Base-by-base conservation (phyloP, 345 rosid genomes). In the Sisymbrium irio region DNA sequence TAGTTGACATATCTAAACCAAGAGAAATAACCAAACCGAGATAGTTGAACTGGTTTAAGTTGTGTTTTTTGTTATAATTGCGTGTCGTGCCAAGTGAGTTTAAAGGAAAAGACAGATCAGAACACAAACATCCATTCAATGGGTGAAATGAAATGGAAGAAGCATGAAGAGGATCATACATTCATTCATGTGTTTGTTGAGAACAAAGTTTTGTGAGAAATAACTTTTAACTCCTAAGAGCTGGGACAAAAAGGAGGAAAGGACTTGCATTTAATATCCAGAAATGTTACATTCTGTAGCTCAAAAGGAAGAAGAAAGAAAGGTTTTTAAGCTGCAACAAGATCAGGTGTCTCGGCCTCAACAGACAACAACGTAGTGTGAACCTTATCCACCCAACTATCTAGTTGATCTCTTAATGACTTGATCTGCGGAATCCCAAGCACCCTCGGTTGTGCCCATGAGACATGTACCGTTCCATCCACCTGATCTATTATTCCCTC, bases 371-470 rank as follows among this genome's bases (percentile, higher is more conserved):
- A 77, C 0, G 99, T 90, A 0, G 85, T 78, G 82, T 78, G 97
- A 35, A 95, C 99, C 81, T 89, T 92, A 59, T 66, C 96, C 58
- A 89, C 70, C 98, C 99, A 95, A 66, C 58, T 76, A 69, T 95
- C 90, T 76, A 95, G 79, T 60, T 91, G 96, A 72, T 92, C 96
- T 19, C 88, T 83, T 85, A 95, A 80, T 57, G 96, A 90, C 77
- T 82, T 89, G 82, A 95, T 83, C 84, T 95, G 99, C 6, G 91
- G 82, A 40, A 89, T 88, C 56, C 97, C 99, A 81, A 95, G 79
- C 63, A 95, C 99, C 79, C 99, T 86, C 5, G 99, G 99, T 75
- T 95, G 99, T 71, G 94, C 98, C 99, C 99, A 95, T 1, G 99
- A 92, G 9, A 95, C 89, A 1, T 95, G 81, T 4, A 95, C 94